Evolutionary conservation across 345 rosid species (phyloP).

Genomic region (Noccaea caerulescens): DNA sequence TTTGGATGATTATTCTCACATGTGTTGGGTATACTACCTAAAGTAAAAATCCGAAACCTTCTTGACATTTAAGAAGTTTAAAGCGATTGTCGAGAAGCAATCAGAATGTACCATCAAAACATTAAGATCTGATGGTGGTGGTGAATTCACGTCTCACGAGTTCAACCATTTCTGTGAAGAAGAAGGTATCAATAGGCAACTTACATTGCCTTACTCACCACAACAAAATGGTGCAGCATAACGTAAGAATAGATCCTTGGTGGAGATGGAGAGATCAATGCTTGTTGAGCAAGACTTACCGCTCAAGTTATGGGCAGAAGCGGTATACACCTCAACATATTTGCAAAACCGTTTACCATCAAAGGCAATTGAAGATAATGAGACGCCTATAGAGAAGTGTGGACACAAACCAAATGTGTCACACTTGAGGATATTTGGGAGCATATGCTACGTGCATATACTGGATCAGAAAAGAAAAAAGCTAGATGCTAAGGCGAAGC

Average conservation of each 20-base stretch:
- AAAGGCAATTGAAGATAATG: too few relatives aligned
- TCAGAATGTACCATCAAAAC: not conserved
- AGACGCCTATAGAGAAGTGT: too few relatives aligned
- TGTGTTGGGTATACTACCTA: not conserved
- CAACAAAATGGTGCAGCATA: not conserved
- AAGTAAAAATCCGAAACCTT: not conserved
- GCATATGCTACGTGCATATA: too few relatives aligned
- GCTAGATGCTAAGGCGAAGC: too few relatives aligned
- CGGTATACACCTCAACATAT: too few relatives aligned
- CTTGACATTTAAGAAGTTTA: not conserved
- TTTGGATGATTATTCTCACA: not conserved
- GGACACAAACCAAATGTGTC: too few relatives aligned
- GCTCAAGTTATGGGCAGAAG: not conserved
- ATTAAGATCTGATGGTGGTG: not conserved
- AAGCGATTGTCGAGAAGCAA: not conserved
- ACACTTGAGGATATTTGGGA: too few relatives aligned
- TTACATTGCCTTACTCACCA: not conserved
- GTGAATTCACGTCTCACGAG: not conserved
- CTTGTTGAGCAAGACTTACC: not conserved
- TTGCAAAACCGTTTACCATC: too few relatives aligned
- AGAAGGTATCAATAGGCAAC: not conserved
- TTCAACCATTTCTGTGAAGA: not conserved
- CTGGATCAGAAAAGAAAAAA: too few relatives aligned
- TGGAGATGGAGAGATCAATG: constrained; percentile 4
- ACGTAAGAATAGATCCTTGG: not conserved